phyloP scores from a whole-genome alignment of 805 yeast genomes.

The Teunomyces atbi region DNA sequence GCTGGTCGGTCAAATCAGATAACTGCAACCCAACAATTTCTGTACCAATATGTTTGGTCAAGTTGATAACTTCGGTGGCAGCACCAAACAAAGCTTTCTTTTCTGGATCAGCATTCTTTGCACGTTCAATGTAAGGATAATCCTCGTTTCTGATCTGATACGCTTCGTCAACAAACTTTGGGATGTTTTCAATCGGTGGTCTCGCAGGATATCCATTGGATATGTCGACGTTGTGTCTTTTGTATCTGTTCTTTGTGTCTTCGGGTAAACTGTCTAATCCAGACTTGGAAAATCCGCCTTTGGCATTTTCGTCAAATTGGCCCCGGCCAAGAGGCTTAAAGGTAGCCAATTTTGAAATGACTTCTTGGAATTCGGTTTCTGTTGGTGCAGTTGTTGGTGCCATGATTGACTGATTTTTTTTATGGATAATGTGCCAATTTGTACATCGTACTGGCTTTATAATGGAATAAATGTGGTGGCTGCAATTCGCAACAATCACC shows the following conservation, averaged over 20 bases:
- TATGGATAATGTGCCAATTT: background rate
- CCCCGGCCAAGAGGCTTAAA: slow-evolving; percentile 17
- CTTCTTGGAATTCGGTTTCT: slow-evolving; percentile 10
- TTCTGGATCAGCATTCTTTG: slow-evolving; percentile 28
- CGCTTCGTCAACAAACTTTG: slow-evolving; percentile 27
- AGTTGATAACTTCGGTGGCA: slow-evolving; percentile 27
- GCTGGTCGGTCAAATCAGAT: slow-evolving; percentile 25
- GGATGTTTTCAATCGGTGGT: slow-evolving; percentile 22
- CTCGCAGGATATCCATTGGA: slow-evolving; percentile 26
- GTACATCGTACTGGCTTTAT: background rate
- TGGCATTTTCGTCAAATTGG: slow-evolving; percentile 1
- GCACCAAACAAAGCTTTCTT: slow-evolving; percentile 31
- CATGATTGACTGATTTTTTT: slow-evolving; percentile 6
- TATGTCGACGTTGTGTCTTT: slow-evolving; percentile 24
- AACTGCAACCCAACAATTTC: slow-evolving; percentile 32
- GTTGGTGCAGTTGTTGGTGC: slow-evolving; percentile 15
- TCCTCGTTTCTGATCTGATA: slow-evolving; percentile 20
- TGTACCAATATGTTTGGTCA: slow-evolving; percentile 31
- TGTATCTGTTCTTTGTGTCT: slow-evolving; percentile 21
- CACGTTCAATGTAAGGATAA: slow-evolving; percentile 25
- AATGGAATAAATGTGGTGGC: slow-evolving; percentile 7
- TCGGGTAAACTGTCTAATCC: slow-evolving; percentile 16
- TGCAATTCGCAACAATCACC: slow-evolving; percentile 7
- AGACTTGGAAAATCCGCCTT: slow-evolving; percentile 7
- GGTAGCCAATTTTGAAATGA: slow-evolving; percentile 14